These are phyloP conservation scores for Globisporangium spiculum DNA, from an alignment of 352 stramenopile genomes.

Conservation along the genomic window DNA sequence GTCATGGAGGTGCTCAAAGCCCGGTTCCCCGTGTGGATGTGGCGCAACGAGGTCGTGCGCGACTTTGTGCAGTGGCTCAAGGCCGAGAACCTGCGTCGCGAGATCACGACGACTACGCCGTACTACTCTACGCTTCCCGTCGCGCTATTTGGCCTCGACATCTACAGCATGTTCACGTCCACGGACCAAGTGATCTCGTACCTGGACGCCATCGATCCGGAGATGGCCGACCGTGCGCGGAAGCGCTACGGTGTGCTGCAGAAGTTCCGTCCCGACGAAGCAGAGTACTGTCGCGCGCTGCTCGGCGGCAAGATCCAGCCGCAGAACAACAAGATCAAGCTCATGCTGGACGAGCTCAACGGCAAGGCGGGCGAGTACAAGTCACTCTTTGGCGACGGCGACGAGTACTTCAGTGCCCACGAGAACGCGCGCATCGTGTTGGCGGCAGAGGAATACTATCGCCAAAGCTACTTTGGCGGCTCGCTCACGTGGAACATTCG, in stretches of 20 bases:
- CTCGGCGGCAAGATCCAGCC: constrained; percentile 17
- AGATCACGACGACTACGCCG: constrained; percentile 5
- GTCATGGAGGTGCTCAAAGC: constrained; percentile 31
- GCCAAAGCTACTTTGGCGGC: constrained; percentile 26
- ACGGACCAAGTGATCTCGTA: constrained; percentile 32
- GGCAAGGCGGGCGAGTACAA: constrained; percentile 26
- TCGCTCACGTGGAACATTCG: constrained; percentile 31
- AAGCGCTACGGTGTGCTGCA: constrained; percentile 25
- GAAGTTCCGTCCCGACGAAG: constrained; percentile 27
- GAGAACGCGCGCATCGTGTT: constrained; percentile 33
- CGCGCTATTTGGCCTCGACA: constrained; percentile 33
- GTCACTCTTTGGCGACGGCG: constrained; percentile 28
- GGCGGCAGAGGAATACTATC: constrained; percentile 35
- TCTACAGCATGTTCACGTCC: constrained; percentile 38
- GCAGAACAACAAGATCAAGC: constrained; percentile 23
- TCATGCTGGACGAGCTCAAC: constrained; percentile 29
- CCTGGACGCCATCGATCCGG: constrained; percentile 27
- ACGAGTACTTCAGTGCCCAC: constrained; percentile 35
- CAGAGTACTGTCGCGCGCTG: constrained; percentile 25
- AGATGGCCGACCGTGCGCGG: constrained; percentile 24
- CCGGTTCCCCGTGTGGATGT: constrained; percentile 39
- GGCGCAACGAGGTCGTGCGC: constrained; percentile 33
- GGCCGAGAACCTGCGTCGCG: constrained; percentile 21
- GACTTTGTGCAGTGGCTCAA: constrained; percentile 39
- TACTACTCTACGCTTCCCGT: constrained; percentile 16